Evolutionary conservation across 2,329 filamentous ascomycete genomes (phyloP).

Genomic region (Fusarium azukiicola): DNA sequence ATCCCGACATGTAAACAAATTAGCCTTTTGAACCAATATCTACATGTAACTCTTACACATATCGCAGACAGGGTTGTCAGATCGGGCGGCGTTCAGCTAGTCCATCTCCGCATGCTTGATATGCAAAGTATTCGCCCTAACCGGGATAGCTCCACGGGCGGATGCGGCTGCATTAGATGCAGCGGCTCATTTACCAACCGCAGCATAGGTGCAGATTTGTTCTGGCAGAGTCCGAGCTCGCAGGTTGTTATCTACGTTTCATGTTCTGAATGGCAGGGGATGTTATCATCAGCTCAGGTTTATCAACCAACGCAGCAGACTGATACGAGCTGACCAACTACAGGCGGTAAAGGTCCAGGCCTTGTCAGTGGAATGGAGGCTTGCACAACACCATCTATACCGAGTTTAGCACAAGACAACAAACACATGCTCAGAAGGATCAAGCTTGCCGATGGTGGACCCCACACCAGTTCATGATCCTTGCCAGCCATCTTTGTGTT

Average conservation of each 20-base stretch:
- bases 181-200: slow-evolving; percentile 27
- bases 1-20: neutral
- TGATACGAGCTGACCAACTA: too few species aligned
- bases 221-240: neutral
- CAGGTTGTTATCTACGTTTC: slow-evolving; percentile 28
- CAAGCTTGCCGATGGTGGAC: neutral
- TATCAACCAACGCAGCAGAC: neutral
- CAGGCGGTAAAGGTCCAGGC: neutral
- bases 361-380: slow-evolving; percentile 8
- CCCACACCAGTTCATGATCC: neutral
- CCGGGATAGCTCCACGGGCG: slow-evolving; percentile 37
- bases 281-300: slow-evolving; percentile 11
- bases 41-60: slow-evolving; percentile 30
- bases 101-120: slow-evolving; percentile 28
- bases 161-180: slow-evolving; percentile 19
- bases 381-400: neutral
- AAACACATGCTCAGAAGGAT: neutral
- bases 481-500: slow-evolving; percentile 6
- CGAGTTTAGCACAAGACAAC: neutral
- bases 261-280: neutral
- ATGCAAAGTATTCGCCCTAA: slow-evolving; percentile 45
- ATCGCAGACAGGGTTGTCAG: slow-evolving; percentile 34
- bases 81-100: slow-evolving; percentile 21
- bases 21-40: neutral
- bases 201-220: slow-evolving; percentile 20